phyloP scores from a whole-genome alignment of 2,329 filamentous ascomycete species.

The Aspergillus sp. region DNA sequence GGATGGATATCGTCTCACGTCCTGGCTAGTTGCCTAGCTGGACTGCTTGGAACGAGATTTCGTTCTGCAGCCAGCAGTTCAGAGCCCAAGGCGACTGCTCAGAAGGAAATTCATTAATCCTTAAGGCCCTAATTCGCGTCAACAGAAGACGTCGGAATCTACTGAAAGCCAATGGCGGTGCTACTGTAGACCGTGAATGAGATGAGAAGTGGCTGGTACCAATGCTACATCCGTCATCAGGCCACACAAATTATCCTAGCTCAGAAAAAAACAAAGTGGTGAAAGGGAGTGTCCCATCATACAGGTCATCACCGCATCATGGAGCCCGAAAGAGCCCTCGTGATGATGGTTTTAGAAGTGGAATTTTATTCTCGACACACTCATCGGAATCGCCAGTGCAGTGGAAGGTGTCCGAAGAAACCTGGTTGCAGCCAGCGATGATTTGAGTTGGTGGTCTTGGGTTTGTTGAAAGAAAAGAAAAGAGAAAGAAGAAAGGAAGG shows the following conservation, averaged over 20 bases:
- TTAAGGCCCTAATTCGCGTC: not conserved
- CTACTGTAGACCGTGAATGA: not conserved
- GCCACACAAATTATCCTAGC: not conserved
- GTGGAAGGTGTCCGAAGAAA: conserved; percentile 42
- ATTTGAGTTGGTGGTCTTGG: conserved; percentile 74
- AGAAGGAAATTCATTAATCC: not conserved
- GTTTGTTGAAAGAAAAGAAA: conserved; percentile 46
- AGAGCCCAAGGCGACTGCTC: too few relatives aligned
- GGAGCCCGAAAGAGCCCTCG: conserved; percentile 52
- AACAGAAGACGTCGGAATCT: not conserved
- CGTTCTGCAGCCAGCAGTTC: too few relatives aligned
- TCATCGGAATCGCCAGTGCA: conserved; percentile 70
- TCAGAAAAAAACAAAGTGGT: not conserved
- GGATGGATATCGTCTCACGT: too few relatives aligned
- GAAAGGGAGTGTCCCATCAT: conserved; percentile 39
- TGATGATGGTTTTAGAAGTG: conserved; percentile 82
- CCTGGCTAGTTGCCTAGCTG: too few relatives aligned
- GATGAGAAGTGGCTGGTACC: too few relatives aligned
- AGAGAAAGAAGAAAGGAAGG: conserved; percentile 22
- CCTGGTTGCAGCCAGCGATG: conserved; percentile 59
- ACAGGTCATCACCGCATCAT: conserved; percentile 50
- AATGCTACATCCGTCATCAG: not conserved
- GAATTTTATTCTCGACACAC: conserved; percentile 67
- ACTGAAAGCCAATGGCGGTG: not conserved
- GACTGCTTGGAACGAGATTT: not conserved